Percentiles rank a stretch among this genome's conserved stretches.
Conservation (phyloP, 2,329 filamentous ascomycete species). For the Paracorniculantispora psalliotae region DNA sequence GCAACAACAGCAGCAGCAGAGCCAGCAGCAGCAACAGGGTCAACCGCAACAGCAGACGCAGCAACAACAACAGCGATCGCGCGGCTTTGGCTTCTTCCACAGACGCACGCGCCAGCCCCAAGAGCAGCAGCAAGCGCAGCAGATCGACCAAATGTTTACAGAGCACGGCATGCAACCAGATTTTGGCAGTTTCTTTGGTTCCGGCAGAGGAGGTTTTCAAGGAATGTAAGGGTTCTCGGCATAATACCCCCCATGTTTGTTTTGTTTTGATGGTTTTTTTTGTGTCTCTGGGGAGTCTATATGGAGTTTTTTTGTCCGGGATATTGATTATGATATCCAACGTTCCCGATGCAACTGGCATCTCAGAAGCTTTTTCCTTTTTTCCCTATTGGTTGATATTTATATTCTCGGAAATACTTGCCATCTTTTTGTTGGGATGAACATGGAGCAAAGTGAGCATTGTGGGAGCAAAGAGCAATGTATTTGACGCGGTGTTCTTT, state of each 20-base stretch:
- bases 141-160: slow-evolving; percentile 48
- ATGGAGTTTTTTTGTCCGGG: background rate
- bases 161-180: slow-evolving; percentile 41
- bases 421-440: background rate
- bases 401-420: background rate
- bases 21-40: slow-evolving; percentile 29
- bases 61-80: slow-evolving; percentile 31
- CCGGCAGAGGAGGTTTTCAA: slow-evolving; percentile 38
- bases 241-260: slow-evolving; percentile 34
- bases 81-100: slow-evolving; percentile 25
- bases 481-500: background rate
- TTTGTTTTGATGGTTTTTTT: slow-evolving; percentile 1
- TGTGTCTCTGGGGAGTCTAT: background rate
- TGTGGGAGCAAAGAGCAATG: background rate
- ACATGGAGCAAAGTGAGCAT: background rate
- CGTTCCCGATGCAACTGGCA: background rate
- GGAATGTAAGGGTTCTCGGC: slow-evolving; percentile 34
- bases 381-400: background rate
- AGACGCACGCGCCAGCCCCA: slow-evolving; percentile 18
- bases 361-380: background rate
- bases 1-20: slow-evolving; percentile 15
- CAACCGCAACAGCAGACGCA: slow-evolving; percentile 25
- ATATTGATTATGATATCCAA: background rate
- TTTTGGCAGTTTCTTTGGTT: slow-evolving; percentile 44
- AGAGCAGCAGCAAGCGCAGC: slow-evolving; percentile 29